A percentile compares a stretch with the other conserved stretches of the same genome.
Conservation (phyloP, 345 rosid species). For the Cardamine resedifolia region DNA sequence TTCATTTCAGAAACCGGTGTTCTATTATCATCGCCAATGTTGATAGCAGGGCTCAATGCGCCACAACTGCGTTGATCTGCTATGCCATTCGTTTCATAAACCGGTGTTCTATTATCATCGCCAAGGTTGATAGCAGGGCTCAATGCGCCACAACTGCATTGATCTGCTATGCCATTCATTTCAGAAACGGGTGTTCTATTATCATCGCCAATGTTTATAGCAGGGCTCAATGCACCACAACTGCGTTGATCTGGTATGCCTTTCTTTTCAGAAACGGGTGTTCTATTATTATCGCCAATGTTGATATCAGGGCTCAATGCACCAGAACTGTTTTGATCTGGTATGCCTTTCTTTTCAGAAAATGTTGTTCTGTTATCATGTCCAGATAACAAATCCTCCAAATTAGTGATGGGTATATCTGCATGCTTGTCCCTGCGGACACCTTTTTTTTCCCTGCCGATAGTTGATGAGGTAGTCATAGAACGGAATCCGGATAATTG, state of each 20-base stretch:
- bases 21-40: background rate
- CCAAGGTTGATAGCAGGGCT: background rate
- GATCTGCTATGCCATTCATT: too few relatives aligned
- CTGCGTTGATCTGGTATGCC: too few relatives aligned
- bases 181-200: too few relatives aligned
- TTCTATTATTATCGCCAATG: too few relatives aligned
- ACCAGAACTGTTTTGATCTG: too few relatives aligned
- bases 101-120: background rate
- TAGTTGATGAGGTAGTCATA: constrained; percentile 38
- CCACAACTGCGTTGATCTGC: background rate
- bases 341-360: constrained; percentile 33
- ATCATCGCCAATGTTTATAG: too few relatives aligned
- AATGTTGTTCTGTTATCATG: constrained; percentile 23
- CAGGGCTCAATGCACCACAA: too few relatives aligned
- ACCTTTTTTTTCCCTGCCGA: constrained; percentile 35
- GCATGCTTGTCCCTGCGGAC: constrained; percentile 11
- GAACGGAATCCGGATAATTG: constrained; percentile 44
- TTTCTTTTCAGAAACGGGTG: too few relatives aligned
- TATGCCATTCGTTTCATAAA: constrained; percentile 32
- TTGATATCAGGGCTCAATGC: too few relatives aligned
- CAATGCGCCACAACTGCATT: background rate
- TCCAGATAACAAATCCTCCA: constrained; percentile 40
- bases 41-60: background rate
- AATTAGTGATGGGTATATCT: constrained; percentile 42
- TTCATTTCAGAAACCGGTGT: constrained; percentile 31